Base-by-base conservation (phyloP, 768 basidiomycete species). In the Amanita rimosa region DNA sequence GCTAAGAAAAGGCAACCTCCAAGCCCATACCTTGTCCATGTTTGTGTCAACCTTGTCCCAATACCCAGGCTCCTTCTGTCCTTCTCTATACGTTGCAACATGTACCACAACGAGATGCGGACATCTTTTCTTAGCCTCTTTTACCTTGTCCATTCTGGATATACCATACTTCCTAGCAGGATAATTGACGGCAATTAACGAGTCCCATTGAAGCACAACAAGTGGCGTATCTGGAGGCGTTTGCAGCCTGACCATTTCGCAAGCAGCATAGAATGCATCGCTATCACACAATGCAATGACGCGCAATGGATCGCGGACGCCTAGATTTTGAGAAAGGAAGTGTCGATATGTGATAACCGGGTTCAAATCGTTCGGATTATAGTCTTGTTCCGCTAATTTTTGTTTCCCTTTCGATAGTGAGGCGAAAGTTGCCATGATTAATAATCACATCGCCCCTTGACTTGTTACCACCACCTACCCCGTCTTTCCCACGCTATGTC, bases 131-230 rank as follows among this genome's bases (percentile, higher is more conserved):
- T 81, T 74, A 6, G 95, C 90, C 40, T 94, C 88, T 58, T 81
- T 75, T 51, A 82, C 68, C 60, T 81, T 83, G 63, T 83, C 85
- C 79, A 91, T 88, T 40, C 95, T 70, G n/a, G 90, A 88, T 57
- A 99, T 94, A 4, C 94, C 95, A 60, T 76, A 97, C 58, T 80
- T 81, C 53, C 96, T 77, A 0, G 96, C 95, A 4, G 93, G 83
- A 60, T 99, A 98, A 64, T 94, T 97, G 53, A 98, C 85, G 0
- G 96, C 96, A 51, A 99, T 98, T 46, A 94, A 61, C 13, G 79
- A 71, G 39, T 86, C 78, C 93, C 93, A 94, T 54, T 95, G 92
- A 38, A 83, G 73, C 5, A 92, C 90, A 4, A 90, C 87, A 9
- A 94, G 70, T 0, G 91, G 90, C 1, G 59, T 71, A 14, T 73